Percentiles rank a stretch among this genome's conserved stretches.
Conservation (phyloP, 495 filamentous ascomycete species). For the Penicillium bovifimosum region DNA sequence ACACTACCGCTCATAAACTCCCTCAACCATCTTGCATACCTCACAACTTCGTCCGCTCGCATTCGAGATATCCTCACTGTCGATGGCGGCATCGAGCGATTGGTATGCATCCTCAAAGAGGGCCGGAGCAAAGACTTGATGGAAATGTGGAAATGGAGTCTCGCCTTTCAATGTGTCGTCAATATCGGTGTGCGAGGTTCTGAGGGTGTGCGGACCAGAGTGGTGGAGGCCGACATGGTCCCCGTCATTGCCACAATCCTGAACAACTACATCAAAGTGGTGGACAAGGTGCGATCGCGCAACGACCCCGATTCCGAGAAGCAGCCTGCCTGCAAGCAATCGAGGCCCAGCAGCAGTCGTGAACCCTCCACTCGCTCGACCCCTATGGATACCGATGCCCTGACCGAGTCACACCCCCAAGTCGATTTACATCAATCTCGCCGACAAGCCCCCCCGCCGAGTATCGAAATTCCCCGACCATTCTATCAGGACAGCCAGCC, state of each 20-base stretch:
- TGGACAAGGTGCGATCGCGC: conserved; percentile 83
- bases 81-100: conserved; percentile 92
- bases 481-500: conserved; percentile 45
- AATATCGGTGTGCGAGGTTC: conserved; percentile 97
- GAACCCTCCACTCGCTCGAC: conserved; percentile 16
- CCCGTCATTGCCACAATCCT: conserved; percentile 98
- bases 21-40: conserved; percentile 93
- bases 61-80: conserved; percentile 97
- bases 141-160: conserved; percentile 99
- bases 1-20: conserved; percentile 97
- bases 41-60: conserved; percentile 95
- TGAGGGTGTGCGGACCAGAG: conserved; percentile 84
- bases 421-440: conserved; percentile 48
- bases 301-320: conserved; percentile 62
- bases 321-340: conserved; percentile 38
- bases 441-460: conserved; percentile 64
- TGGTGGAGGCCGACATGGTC: conserved; percentile 98
- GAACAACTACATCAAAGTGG: conserved; percentile 95
- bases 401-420: conserved; percentile 35
- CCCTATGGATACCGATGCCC: conserved; percentile 10
- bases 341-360: conserved; percentile 23
- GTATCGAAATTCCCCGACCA: conserved; percentile 66
- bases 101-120: conserved; percentile 96
- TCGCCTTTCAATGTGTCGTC: conserved; percentile 97
- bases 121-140: conserved; percentile 95